Base-by-base conservation (phyloP, 2,329 filamentous ascomycete species). In the Claviceps quebecensis region DNA sequence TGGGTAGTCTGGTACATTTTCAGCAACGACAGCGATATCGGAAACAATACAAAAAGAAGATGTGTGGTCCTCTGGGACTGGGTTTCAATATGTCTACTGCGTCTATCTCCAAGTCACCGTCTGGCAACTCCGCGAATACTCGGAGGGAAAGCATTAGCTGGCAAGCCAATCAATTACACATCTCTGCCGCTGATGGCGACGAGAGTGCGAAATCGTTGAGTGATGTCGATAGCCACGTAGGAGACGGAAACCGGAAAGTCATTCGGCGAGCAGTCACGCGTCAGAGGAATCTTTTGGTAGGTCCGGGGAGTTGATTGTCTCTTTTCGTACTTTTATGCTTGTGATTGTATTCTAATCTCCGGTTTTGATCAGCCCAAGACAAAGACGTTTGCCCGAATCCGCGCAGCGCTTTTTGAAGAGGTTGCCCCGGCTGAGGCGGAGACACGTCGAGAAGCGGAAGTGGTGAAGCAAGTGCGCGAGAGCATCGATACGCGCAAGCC, bases 381-480 rank as follows among this genome's bases (percentile, higher is more conserved):
- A 0, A 95, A 95, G 69, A 89, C 85, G 0, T 98, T 98, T 66
- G 89, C 90, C 5, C 84, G 93, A 11, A 95, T 98, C 57, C 82
- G 87, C 55, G 93, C 91, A 8, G 89, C 89, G 3, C 75, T 98
- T 0, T 76, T 87, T 52, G 93, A 98, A 69, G 93, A 98, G 69
- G 78, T 80, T 16, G 81, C 89, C 0, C 93, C 93, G 0, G 74
- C 95, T 9, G 93, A 98, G 60, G 84, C 85, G 43, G 93, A 98
- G 66, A 82, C 88, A 52, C 83, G 86, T 49, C 84, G 89, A 40
- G 93, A 98, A 71, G 89, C 91, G 39, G 91, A 97, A 67, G 93
- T 97, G 5, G 88, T 98, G 56, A 86, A 88, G 48, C 93, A 96
- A 67, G 90, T 97, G 29, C 85, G 89, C 43, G 93, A 97, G 65